These are phyloP conservation scores for Mesembryanthemum crystallinum DNA, from an alignment of 148 eudicot species.

Conservation along the genomic window DNA sequence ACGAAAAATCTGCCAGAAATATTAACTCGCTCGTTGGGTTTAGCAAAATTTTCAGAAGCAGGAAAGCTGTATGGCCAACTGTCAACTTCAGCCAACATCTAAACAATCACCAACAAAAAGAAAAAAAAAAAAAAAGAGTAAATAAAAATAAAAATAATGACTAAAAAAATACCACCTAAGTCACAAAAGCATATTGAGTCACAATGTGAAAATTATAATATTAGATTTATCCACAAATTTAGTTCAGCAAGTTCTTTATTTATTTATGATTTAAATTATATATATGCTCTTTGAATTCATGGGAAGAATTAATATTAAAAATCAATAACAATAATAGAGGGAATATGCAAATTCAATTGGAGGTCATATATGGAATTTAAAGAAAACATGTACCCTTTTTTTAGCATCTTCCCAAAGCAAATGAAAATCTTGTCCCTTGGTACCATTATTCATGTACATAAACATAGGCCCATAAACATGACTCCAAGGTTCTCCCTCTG, in stretches of 20 bases:
- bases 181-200: no score
- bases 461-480: conserved; percentile 61
- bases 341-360: no score
- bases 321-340: no score
- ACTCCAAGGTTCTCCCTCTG: conserved; percentile 53
- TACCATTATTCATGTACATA: conserved; percentile 44
- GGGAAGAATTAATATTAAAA: no score
- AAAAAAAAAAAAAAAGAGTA: not conserved
- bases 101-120: not conserved
- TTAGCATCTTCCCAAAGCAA: conserved; percentile 61
- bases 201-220: no score
- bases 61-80: conserved; percentile 85
- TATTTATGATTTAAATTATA: no score
- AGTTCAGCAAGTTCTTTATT: no score
- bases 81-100: conserved; percentile 62
- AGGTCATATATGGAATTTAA: not conserved
- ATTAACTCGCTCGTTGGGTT: conserved; percentile 54
- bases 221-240: no score
- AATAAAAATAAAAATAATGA: no score
- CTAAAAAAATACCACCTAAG: no score
- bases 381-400: conserved; percentile 27
- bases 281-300: no score
- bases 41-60: conserved; percentile 64
- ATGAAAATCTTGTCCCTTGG: conserved; percentile 24
- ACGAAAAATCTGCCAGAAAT: conserved; percentile 64